These are phyloP conservation scores for Epichloe aotearoae DNA, from an alignment of 2,329 filamentous ascomycete species.

Conservation along the genomic window DNA sequence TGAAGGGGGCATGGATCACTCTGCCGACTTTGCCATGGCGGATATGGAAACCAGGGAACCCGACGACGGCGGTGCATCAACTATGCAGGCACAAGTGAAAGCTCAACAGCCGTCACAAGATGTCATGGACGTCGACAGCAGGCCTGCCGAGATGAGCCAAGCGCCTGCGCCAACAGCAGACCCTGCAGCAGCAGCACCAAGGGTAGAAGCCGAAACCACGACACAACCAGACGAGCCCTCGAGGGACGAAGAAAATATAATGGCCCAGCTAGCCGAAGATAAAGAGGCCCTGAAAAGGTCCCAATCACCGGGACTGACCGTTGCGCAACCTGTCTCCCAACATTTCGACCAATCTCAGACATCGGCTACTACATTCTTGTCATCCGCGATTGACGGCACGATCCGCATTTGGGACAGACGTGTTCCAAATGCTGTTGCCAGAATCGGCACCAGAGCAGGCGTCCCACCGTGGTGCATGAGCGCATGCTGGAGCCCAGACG, in stretches of 20 bases:
- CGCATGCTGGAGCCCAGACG: constrained; percentile 90
- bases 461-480: constrained; percentile 97
- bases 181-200: neutral
- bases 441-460: constrained; percentile 58
- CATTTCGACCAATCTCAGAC: constrained; percentile 43
- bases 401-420: constrained; percentile 90
- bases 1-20: constrained; percentile 28
- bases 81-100: neutral
- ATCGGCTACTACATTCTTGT: constrained; percentile 71
- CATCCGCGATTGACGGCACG: constrained; percentile 75
- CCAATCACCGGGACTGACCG: constrained; percentile 17
- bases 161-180: neutral
- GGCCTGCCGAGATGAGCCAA: neutral
- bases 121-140: constrained; percentile 8
- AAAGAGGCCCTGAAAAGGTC: constrained; percentile 9
- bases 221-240: neutral
- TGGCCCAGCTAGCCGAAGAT: constrained; percentile 2
- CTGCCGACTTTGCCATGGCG: constrained; percentile 29
- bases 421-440: constrained; percentile 61
- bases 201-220: neutral
- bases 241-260: neutral
- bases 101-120: constrained; percentile 1
- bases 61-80: neutral
- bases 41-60: constrained; percentile 12
- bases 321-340: constrained; percentile 23